Percentiles rank a stretch among this genome's conserved stretches.
Conservation (phyloP, 768 basidiomycete genomes). For the Scleroderma bovista region DNA sequence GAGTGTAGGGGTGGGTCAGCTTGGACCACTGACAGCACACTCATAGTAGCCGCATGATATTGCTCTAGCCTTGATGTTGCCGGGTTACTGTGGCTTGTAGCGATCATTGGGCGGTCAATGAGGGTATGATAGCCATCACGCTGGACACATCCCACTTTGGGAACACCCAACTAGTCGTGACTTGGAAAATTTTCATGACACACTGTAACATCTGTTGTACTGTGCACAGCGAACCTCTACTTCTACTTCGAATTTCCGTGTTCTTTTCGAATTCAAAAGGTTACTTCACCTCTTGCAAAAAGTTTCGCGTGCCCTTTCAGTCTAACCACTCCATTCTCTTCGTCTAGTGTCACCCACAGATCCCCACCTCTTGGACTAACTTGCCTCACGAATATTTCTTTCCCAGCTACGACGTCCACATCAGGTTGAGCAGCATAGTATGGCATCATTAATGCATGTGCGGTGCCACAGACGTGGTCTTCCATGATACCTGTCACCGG, state of each 20-base stretch:
- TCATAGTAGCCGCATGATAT: no score
- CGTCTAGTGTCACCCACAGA: conserved; percentile 34
- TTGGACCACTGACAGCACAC: no score
- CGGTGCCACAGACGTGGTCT: conserved; percentile 50
- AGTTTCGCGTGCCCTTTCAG: conserved; percentile 31
- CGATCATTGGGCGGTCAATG: no score
- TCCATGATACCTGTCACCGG: conserved; percentile 31
- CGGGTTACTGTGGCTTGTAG: no score
- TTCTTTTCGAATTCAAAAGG: neutral
- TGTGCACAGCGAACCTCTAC: no score
- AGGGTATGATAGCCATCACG: no score
- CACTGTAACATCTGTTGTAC: no score
- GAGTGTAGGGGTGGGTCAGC: no score
- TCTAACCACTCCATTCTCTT: conserved; percentile 24
- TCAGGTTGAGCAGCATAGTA: conserved; percentile 37
- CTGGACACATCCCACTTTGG: no score
- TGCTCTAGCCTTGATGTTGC: no score
- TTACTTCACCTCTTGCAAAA: neutral
- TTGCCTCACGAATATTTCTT: conserved; percentile 39
- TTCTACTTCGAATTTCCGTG: neutral
- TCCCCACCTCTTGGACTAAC: conserved; percentile 47
- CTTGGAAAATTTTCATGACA: no score
- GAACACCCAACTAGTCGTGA: no score
- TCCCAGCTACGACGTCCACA: conserved; percentile 7
- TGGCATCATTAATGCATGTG: conserved; percentile 42